These are phyloP conservation scores for Ballota nigra DNA, from an alignment of 257 asterid species.

Conservation along the genomic window DNA sequence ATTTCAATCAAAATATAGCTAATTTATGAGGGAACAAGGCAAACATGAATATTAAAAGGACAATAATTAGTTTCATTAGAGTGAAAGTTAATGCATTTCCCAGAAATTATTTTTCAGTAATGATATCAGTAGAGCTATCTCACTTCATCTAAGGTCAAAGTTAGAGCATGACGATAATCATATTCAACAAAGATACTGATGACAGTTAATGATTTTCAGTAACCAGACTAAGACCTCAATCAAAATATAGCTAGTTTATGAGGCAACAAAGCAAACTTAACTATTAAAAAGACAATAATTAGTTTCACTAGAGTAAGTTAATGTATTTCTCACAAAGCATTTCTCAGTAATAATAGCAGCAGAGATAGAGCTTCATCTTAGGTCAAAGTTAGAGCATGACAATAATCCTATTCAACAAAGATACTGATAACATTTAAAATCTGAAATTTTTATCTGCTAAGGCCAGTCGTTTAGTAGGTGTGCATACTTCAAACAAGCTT, in stretches of 20 bases:
- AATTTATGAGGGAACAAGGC: background rate
- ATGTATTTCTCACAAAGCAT: slow-evolving; percentile 8
- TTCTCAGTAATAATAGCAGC: background rate
- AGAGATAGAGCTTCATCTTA: slow-evolving; percentile 11
- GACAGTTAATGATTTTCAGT: background rate
- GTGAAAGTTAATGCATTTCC: background rate
- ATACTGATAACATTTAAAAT: background rate
- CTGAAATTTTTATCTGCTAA: background rate
- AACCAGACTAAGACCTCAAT: slow-evolving; percentile 16
- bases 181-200: slow-evolving; percentile 4
- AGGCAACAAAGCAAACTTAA: background rate
- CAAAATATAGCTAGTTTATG: background rate
- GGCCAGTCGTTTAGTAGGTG: no score
- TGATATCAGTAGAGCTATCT: slow-evolving; percentile 5
- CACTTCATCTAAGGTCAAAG: slow-evolving; percentile 7
- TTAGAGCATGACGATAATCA: background rate
- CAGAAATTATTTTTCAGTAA: background rate
- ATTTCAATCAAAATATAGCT: slow-evolving; percentile 15
- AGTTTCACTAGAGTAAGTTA: slow-evolving; percentile 1
- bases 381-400: background rate
- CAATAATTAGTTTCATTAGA: slow-evolving; percentile 4
- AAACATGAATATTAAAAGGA: slow-evolving; percentile 2
- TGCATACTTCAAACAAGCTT: background rate
- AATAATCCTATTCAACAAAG: slow-evolving; percentile 1
- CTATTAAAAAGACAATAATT: background rate